These are phyloP conservation scores for Magnusiomyces clavatus DNA, from an alignment of 1,139 yeast species.

Conservation along the genomic window DNA sequence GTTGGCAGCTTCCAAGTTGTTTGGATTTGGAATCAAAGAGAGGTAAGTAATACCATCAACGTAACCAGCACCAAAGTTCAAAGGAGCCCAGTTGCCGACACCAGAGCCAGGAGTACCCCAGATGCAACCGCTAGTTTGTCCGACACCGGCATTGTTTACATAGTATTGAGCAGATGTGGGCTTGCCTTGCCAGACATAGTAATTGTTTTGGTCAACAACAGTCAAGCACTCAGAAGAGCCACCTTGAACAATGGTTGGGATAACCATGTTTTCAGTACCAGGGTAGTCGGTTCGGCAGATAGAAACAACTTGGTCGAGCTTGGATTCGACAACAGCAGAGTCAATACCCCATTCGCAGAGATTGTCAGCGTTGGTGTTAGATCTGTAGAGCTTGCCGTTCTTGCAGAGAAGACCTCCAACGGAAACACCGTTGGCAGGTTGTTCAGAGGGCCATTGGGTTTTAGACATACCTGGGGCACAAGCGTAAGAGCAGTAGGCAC, in stretches of 20 bases:
- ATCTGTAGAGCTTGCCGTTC: slow-evolving; percentile 67
- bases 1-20: slow-evolving; percentile 70
- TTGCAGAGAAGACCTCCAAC: slow-evolving; percentile 85
- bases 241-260: slow-evolving; percentile 75
- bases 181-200: slow-evolving; percentile 78
- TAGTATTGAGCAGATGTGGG: slow-evolving; percentile 92
- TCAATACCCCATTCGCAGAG: slow-evolving; percentile 82
- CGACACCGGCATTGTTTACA: slow-evolving; percentile 93
- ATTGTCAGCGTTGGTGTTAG: slow-evolving; percentile 53
- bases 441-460: slow-evolving; percentile 89
- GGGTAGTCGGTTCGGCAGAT: slow-evolving; percentile 98
- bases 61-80: slow-evolving; percentile 89
- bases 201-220: slow-evolving; percentile 66
- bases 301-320: slow-evolving; percentile 60
- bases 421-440: slow-evolving; percentile 81
- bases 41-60: slow-evolving; percentile 73
- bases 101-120: slow-evolving; percentile 83
- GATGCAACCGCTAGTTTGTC: slow-evolving; percentile 79
- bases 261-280: slow-evolving; percentile 96
- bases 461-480: slow-evolving; percentile 96
- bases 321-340: slow-evolving; percentile 60
- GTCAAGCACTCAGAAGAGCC: slow-evolving; percentile 62
- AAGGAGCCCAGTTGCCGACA: slow-evolving; percentile 97
- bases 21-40: slow-evolving; percentile 92
- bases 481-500: slow-evolving; percentile 91